These are phyloP conservation scores for Hyphodiscus sp. DNA, from an alignment of 2,329 filamentous ascomycete genomes.

Conservation along the genomic window DNA sequence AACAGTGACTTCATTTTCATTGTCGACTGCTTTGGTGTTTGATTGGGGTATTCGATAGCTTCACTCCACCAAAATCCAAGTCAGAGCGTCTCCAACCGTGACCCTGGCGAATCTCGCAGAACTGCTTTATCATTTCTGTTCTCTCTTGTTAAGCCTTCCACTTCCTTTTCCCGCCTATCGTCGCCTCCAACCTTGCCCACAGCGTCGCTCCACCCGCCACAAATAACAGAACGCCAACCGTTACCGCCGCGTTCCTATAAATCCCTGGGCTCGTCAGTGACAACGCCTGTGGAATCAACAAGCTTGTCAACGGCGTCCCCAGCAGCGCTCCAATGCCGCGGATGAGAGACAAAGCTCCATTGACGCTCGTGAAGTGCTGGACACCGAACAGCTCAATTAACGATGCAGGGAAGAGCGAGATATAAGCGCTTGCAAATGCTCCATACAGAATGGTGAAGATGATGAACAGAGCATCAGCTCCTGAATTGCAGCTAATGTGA, in stretches of 20 bases:
- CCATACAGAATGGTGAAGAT: slow-evolving; percentile 32
- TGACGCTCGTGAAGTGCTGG: slow-evolving; percentile 14
- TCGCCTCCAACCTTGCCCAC: not conserved
- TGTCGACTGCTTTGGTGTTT: too few relatives aligned
- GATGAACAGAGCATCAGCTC: slow-evolving; percentile 24
- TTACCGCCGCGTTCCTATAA: not conserved
- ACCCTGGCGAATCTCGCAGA: too few relatives aligned
- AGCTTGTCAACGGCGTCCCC: not conserved
- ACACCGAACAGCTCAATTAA: slow-evolving; percentile 20
- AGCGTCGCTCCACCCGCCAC: not conserved
- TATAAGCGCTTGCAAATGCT: slow-evolving; percentile 34
- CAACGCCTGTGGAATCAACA: not conserved
- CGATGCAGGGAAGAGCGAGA: slow-evolving; percentile 33
- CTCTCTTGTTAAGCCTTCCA: too few relatives aligned
- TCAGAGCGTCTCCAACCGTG: too few relatives aligned
- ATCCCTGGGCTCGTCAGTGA: not conserved
- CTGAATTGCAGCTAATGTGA: not conserved
- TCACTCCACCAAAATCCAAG: too few relatives aligned
- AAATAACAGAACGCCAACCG: not conserved
- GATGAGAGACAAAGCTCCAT: not conserved
- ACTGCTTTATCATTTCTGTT: too few relatives aligned
- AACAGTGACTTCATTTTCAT: too few relatives aligned
- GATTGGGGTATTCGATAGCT: too few relatives aligned
- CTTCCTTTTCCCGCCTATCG: not conserved
- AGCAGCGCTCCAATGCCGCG: not conserved